Conservation (phyloP, 2,329 filamentous ascomycete species). For the Celoporthe dispersa region DNA sequence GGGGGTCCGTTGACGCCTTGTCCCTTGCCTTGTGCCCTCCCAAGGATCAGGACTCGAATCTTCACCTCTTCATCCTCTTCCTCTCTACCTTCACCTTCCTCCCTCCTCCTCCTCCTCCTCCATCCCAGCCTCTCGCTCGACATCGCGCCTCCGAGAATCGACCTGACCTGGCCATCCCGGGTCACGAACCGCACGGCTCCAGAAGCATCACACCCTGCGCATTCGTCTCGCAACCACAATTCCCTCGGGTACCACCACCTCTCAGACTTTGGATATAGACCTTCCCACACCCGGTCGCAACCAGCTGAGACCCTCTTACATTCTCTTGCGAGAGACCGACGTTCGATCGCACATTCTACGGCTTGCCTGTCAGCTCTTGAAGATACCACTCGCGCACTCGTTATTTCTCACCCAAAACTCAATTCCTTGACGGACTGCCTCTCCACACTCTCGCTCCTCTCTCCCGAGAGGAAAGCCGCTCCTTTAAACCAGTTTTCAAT, state of each 20-base stretch:
- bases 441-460: not conserved
- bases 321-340: not conserved
- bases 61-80: not conserved
- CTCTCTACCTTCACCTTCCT: too few species aligned
- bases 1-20: conserved; percentile 14
- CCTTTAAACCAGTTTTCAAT: not conserved
- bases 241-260: not conserved
- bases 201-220: not conserved
- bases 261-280: not conserved
- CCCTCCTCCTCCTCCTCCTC: not conserved
- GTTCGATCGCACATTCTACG: not conserved
- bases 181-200: not conserved
- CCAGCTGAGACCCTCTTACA: not conserved
- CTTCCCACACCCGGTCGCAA: not conserved
- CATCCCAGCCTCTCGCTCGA: not conserved
- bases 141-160: not conserved
- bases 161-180: not conserved
- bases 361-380: not conserved
- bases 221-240: not conserved
- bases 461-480: conserved; percentile 2
- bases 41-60: not conserved
- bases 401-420: not conserved
- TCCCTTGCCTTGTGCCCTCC: not conserved
- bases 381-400: conserved; percentile 6
- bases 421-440: not conserved